Evolutionary conservation across 306 rosid species (phyloP).

Genomic region (Cucurbita ficifolia): DNA sequence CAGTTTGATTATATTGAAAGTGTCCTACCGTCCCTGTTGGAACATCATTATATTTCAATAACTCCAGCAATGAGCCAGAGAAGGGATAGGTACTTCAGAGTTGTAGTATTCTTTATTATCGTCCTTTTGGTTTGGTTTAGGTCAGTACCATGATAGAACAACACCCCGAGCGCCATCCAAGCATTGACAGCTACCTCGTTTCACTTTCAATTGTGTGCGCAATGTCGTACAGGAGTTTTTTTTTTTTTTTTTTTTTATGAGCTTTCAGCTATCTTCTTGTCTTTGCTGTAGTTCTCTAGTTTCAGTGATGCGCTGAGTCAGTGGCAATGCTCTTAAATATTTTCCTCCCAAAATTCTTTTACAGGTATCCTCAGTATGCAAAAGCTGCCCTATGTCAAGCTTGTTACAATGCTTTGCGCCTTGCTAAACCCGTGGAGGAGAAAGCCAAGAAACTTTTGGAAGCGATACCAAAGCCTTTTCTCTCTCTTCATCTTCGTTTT

Average conservation of each 20-base stretch:
- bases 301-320: neutral
- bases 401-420: conserved; percentile 79
- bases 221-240: neutral
- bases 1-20: conserved; percentile 79
- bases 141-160: neutral
- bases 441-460: conserved; percentile 72
- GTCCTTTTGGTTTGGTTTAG: neutral
- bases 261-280: neutral
- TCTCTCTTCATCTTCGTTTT: conserved; percentile 85
- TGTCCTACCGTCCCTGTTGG: conserved; percentile 58
- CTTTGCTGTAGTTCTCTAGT: neutral
- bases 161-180: neutral
- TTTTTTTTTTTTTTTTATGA: neutral
- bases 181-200: neutral
- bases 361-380: conserved; percentile 71
- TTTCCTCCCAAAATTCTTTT: neutral
- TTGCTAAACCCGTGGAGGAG: conserved; percentile 52
- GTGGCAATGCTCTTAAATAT: neutral
- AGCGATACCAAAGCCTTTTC: conserved; percentile 83
- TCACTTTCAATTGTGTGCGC: neutral
- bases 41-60: conserved; percentile 65
- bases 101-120: neutral
- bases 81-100: conserved; percentile 59
- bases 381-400: conserved; percentile 88
- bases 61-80: conserved; percentile 93